Evolutionary conservation across 192 early-diverging fungal species (phyloP).

Genomic region (Phycomyces blakesleeanus): DNA sequence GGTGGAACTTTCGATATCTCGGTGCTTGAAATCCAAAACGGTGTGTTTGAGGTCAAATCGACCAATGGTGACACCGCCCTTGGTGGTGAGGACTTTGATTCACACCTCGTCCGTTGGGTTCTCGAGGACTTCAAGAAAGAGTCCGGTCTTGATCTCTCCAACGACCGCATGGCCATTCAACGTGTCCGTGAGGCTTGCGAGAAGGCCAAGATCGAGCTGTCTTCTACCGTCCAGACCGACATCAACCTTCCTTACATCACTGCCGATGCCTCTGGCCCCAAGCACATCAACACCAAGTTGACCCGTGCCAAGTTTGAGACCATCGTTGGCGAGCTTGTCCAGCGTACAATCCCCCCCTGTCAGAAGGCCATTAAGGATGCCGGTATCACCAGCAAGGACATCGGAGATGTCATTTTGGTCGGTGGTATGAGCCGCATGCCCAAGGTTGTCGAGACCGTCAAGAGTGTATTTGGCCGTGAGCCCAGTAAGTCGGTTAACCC

Average conservation of each 20-base stretch:
- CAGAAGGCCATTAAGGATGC: slow-evolving; percentile 97
- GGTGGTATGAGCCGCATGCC: slow-evolving; percentile 99
- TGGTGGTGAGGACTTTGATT: slow-evolving; percentile 78
- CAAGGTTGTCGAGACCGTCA: slow-evolving; percentile 92
- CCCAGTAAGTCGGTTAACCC: slow-evolving; percentile 96
- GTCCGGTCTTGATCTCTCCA: slow-evolving; percentile 75
- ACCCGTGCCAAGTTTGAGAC: slow-evolving; percentile 88
- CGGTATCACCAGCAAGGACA: slow-evolving; percentile 70
- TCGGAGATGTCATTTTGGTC: slow-evolving; percentile 94
- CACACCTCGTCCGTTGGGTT: slow-evolving; percentile 69
- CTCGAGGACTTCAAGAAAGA: slow-evolving; percentile 92
- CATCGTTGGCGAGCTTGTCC: slow-evolving; percentile 74
- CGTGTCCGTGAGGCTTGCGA: slow-evolving; percentile 96
- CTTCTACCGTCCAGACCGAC: slow-evolving; percentile 90
- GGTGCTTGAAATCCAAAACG: slow-evolving; percentile 95
- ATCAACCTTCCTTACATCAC: slow-evolving; percentile 98
- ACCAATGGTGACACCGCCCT: slow-evolving; percentile 94
- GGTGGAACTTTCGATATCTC: slow-evolving; percentile 99
- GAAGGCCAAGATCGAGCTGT: slow-evolving; percentile 99
- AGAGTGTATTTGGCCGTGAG: slow-evolving; percentile 83
- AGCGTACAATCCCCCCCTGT: slow-evolving; percentile 89
- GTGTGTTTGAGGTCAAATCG: slow-evolving; percentile 98
- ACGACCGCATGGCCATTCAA: slow-evolving; percentile 94
- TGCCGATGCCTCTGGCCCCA: slow-evolving; percentile 81
- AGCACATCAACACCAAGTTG: slow-evolving; percentile 96